Base-by-base conservation (phyloP, 805 yeast genomes). In the Diddensiella caesifluorescens region DNA sequence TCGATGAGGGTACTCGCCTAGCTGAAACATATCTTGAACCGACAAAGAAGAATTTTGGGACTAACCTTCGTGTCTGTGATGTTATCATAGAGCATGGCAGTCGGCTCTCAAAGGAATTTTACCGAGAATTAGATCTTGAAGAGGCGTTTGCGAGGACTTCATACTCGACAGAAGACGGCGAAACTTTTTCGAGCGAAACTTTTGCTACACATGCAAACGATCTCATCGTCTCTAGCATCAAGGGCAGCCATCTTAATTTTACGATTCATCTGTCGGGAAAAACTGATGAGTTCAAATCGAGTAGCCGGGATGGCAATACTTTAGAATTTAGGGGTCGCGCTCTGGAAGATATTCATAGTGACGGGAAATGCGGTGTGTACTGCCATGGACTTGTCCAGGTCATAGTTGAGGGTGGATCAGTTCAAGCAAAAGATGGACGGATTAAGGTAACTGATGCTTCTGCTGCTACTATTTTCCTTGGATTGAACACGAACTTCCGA, bases 21-120 rank as follows among this genome's bases (percentile, higher is more conserved):
- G 40, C 45, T 16, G 45, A 41, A 19, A 41, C 35, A 23, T 41
- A 35, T 18, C 27, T 34, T 7, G 35, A 38, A 19, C 45, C 45
- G 6, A 16, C 21, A 23, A 41, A 41, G 37, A 21, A 36, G 15
- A 41, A 36, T 26, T 41, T 35, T 29, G 45, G 45, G 4, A 41
- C 45, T 9, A 41, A 41, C 23, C 41, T 41, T 12, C 27, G 35
- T 10, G 38, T 41, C 19, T 36, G 45, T 13, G 22, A 36, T 12
- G 39, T 41, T 15, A 9, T 10, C 18, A 28, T 41, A 6, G 22
- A 15, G 3, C 13, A 36, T 16, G 4, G 6, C n/a, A n/a, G n/a
- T n/a, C n/a, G n/a, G n/a, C n/a, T n/a, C n/a, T n/a, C n/a, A 10
- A 5, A 5, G 5, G 31, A 21, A 5, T 20, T 35, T 22, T 13